Base-by-base conservation (phyloP, 805 yeast genomes). In the Saturnispora serradocipensis region DNA sequence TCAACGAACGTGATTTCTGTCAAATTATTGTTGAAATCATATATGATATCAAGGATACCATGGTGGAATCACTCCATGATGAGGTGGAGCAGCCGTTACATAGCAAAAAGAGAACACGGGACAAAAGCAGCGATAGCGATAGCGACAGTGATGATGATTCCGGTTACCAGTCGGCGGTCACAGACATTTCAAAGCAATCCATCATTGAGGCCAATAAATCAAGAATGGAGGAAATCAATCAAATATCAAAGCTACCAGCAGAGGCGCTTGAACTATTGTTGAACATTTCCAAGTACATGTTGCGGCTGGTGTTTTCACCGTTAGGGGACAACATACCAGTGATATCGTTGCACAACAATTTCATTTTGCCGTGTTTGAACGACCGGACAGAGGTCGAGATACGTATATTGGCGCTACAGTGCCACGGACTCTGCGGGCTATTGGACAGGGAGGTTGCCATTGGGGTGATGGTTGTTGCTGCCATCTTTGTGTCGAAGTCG, bases 1-100 rank as follows among this genome's bases (percentile, higher is more conserved):
- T 84, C 20, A 86, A 77, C 63, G 96, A 88, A 60, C 77, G 82
- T 51, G 96, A 91, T 69, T 90, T 90, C 63, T 78, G 87, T 25
- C 80, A 86, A 36, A 84, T 88, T 80, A 75, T 86, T 18, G 78
- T 85, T n/a, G 97, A 91, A 71, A 79, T 88, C 16, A 81, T 89
- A 38, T 81, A 88, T 42, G 97, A 90, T 71, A 73, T 90, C 47
- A 78, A 88, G 63, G 97, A 89, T 64, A 74, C 81, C 8, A 77
- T 74, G 30, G 63, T 69, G 42, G 77, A 71, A 45, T 66, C 60
- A 46, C 53, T 49, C 34, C 61, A 65, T 20, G 46, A 45, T 2
- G 51, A 32, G 11, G 40, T 28, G 9, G 52, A 46, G 16, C 49
- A 9, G 27, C 49, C 52, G 8, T 25, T 51, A 42, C 45, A 46